These are phyloP conservation scores for Nitzschia sp. DNA, from an alignment of 108 stramenopile species.

Conservation along the genomic window DNA sequence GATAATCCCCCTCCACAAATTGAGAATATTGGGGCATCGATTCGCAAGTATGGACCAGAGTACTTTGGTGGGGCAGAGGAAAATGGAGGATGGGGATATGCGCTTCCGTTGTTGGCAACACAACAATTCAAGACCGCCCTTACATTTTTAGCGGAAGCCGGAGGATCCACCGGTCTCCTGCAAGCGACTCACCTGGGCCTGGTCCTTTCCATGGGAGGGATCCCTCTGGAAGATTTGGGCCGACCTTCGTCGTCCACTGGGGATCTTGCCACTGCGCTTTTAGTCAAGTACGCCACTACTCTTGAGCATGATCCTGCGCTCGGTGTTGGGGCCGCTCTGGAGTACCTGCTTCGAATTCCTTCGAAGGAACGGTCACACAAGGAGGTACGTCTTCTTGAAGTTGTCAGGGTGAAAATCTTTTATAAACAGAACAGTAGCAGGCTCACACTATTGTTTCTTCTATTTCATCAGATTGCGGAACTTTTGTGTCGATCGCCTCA, in stretches of 20 bases:
- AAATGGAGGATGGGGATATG: slow-evolving; percentile 76
- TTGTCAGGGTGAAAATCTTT: slow-evolving; percentile 8
- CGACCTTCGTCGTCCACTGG: not conserved
- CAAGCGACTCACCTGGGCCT: slow-evolving; percentile 74
- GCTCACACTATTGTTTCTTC: not conserved
- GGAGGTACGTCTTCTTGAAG: slow-evolving; percentile 2
- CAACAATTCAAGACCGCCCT: slow-evolving; percentile 78
- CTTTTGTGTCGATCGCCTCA: slow-evolving; percentile 32
- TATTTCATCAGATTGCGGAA: slow-evolving; percentile 27
- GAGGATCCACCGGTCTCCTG: slow-evolving; percentile 62
- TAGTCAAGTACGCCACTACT: slow-evolving; percentile 41
- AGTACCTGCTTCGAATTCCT: slow-evolving; percentile 50
- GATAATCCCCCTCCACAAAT: slow-evolving; percentile 42
- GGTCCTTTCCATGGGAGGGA: slow-evolving; percentile 10
- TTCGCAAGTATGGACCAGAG: slow-evolving; percentile 69
- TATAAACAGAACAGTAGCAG: not conserved
- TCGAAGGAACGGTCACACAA: slow-evolving; percentile 11
- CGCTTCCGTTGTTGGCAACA: slow-evolving; percentile 62
- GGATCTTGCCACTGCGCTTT: slow-evolving; percentile 34
- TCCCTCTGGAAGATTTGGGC: slow-evolving; percentile 31
- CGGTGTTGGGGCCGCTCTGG: slow-evolving; percentile 33
- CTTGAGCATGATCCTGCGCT: slow-evolving; percentile 22
- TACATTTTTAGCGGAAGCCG: slow-evolving; percentile 62
- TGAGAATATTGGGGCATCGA: slow-evolving; percentile 45
- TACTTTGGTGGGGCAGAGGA: slow-evolving; percentile 66